Conservation (phyloP, 495 filamentous ascomycete species). For the Neurospora sp. region DNA sequence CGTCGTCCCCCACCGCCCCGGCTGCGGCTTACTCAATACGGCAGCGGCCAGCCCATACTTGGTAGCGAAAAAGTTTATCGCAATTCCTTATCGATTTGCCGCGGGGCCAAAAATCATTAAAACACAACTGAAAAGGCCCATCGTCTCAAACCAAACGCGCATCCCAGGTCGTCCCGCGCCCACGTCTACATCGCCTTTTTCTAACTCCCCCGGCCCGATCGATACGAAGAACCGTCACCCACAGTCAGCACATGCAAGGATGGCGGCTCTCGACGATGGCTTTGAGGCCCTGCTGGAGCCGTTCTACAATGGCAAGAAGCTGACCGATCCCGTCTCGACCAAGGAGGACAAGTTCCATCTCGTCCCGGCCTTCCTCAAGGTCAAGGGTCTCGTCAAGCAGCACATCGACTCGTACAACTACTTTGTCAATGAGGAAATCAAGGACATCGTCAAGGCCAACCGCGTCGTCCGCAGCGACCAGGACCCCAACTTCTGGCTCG, state of each 20-base stretch:
- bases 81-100: neutral
- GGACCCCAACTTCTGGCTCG: conserved; percentile 75
- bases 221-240: neutral
- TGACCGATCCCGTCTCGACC: conserved; percentile 92
- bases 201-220: neutral
- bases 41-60: neutral
- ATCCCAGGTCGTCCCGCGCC: neutral
- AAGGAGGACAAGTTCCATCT: conserved; percentile 91
- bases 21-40: neutral
- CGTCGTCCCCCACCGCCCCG: neutral
- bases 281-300: conserved; percentile 89
- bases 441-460: conserved; percentile 90
- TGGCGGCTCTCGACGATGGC: conserved; percentile 39
- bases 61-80: neutral
- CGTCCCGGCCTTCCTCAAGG: conserved; percentile 89
- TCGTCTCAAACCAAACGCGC: neutral
- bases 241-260: conserved; percentile 17
- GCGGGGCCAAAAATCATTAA: neutral
- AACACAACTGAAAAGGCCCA: neutral
- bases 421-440: conserved; percentile 89
- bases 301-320: conserved; percentile 88
- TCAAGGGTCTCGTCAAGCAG: conserved; percentile 66
- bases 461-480: conserved; percentile 77
- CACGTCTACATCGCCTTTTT: neutral
- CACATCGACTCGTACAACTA: conserved; percentile 94